These are phyloP conservation scores for Cercospora beticola DNA, from an alignment of 2,329 filamentous ascomycete genomes.

Conservation along the genomic window DNA sequence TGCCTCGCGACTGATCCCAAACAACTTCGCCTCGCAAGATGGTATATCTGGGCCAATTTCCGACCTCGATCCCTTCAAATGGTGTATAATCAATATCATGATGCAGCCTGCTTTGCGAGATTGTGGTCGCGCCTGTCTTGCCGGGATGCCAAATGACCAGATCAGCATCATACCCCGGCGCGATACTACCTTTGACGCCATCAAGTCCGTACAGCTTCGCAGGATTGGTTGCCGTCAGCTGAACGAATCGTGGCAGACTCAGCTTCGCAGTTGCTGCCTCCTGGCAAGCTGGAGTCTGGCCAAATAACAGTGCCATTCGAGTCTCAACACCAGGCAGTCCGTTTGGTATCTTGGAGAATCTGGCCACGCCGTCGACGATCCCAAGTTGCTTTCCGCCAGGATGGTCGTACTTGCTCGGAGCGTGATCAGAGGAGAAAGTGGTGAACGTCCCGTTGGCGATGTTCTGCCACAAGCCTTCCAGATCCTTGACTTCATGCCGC, in stretches of 20 bases:
- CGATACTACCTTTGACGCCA: slow-evolving; percentile 43
- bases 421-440: slow-evolving; percentile 39
- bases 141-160: slow-evolving; percentile 46
- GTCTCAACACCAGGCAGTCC: slow-evolving; percentile 48
- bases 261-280: slow-evolving; percentile 29
- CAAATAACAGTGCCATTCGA: slow-evolving; percentile 44
- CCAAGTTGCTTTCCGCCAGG: slow-evolving; percentile 43
- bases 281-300: slow-evolving; percentile 34
- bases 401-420: slow-evolving; percentile 43
- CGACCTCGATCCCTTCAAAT: slow-evolving; percentile 57
- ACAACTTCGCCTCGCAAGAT: slow-evolving; percentile 59
- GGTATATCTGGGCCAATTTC: slow-evolving; percentile 63
- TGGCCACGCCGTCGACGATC: slow-evolving; percentile 37
- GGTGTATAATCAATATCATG: slow-evolving; percentile 64
- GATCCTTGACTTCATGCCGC: slow-evolving; percentile 35
- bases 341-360: slow-evolving; percentile 46
- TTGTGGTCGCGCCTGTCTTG: slow-evolving; percentile 28
- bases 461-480: slow-evolving; percentile 39
- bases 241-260: slow-evolving; percentile 45
- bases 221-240: slow-evolving; percentile 46
- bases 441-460: slow-evolving; percentile 40
- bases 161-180: slow-evolving; percentile 47
- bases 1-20: slow-evolving; percentile 56
- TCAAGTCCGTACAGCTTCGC: slow-evolving; percentile 48
- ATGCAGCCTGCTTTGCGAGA: slow-evolving; percentile 53